Conservation (phyloP, 805 yeast species). For the Metschnikowia cubensis region DNA sequence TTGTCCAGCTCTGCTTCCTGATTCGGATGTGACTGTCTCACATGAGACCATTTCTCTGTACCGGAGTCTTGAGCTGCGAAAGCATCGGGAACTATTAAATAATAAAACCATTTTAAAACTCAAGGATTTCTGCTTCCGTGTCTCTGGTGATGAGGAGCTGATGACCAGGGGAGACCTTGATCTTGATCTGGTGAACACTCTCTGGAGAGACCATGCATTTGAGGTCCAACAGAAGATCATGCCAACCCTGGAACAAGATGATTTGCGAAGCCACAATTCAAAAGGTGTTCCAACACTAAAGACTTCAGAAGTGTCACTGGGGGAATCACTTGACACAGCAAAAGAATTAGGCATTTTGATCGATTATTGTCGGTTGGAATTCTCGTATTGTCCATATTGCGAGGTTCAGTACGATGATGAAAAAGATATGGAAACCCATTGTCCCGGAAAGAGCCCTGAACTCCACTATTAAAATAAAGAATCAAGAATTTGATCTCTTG, state of each 20-base stretch:
- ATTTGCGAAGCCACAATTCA: neutral
- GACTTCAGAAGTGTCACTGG: too few species aligned
- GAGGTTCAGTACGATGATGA: constrained; percentile 8
- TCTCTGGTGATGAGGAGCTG: constrained; percentile 35
- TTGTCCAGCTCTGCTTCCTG: neutral
- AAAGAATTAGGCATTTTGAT: constrained; percentile 3
- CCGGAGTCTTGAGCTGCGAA: constrained; percentile 3
- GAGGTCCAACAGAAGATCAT: neutral
- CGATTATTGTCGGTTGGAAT: constrained; percentile 6
- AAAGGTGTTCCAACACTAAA: too few species aligned
- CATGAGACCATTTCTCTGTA: constrained; percentile 2
- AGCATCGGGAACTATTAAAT: constrained; percentile 3
- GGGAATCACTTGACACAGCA: neutral
- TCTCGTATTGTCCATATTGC: constrained; percentile 16
- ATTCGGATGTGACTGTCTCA: neutral
- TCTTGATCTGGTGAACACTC: constrained; percentile 25
- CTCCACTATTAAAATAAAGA: constrained; percentile 1
- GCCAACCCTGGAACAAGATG: neutral
- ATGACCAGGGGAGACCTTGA: constrained; percentile 25
- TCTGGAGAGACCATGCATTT: constrained; percentile 39
- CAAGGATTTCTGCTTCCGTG: constrained; percentile 41
- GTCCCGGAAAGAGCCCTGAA: constrained; percentile 13
- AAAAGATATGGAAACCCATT: constrained; percentile 9
- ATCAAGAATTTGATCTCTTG: constrained; percentile 5
- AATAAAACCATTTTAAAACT: constrained; percentile 21